A percentile compares a stretch with the other conserved stretches of the same genome.
phyloP scores from a whole-genome alignment of 2,329 filamentous ascomycete species.

The Colletotrichum paranaense region DNA sequence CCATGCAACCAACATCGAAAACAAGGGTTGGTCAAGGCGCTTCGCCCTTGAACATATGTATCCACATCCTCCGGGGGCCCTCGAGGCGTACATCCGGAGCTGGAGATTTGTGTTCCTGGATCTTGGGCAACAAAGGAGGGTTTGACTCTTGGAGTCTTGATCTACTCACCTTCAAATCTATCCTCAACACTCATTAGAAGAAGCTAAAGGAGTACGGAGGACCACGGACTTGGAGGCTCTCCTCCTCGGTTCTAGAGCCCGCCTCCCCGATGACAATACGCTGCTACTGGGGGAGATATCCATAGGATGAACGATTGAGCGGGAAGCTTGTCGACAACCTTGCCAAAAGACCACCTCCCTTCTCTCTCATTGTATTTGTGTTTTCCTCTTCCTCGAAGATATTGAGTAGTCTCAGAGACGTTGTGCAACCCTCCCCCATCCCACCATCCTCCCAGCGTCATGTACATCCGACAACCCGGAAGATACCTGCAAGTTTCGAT shows the following conservation, averaged over 20 bases:
- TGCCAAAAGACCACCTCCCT: background rate
- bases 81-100: background rate
- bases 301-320: background rate
- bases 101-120: background rate
- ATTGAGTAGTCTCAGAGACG: background rate
- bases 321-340: background rate
- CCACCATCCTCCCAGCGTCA: background rate
- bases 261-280: background rate
- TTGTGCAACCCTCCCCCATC: background rate
- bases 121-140: background rate
- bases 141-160: background rate
- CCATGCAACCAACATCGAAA: background rate
- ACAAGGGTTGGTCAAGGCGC: background rate
- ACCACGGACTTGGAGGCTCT: background rate
- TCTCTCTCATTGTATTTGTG: background rate
- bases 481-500: background rate
- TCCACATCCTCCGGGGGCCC: background rate
- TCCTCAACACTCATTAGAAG: background rate
- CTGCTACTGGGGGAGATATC: background rate
- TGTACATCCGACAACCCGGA: background rate
- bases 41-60: background rate
- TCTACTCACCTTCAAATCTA: background rate
- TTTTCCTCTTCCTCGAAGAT: background rate
- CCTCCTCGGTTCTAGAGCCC: background rate
- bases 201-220: background rate